Base-by-base conservation (phyloP, 257 asterid genomes). In the Solanum paucissectum region DNA sequence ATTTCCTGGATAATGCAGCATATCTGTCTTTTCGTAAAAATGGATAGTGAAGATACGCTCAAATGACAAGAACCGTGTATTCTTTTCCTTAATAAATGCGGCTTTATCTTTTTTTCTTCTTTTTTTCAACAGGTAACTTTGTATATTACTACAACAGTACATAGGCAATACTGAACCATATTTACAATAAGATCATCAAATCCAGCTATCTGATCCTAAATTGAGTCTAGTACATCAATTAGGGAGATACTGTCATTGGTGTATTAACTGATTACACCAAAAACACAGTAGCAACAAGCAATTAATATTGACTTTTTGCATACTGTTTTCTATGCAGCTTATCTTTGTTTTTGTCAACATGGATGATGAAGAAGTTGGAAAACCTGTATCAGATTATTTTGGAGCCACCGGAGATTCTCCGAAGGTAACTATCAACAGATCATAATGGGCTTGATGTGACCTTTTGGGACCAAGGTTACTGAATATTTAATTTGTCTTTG, bases 351-450 rank as follows among this genome's bases (percentile, higher is more conserved):
- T 92, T 83, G 95, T 96, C 92, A 93, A 94, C 83, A 75, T 91
- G 91, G 99, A 93, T 92, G 91, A 96, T 91, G 98, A 95, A 89
- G 99, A 95, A 82, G 94, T 89, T 34, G 99, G 99, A 89, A 94
- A 88, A 90, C 98, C 99, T 4, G 98, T 97, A 38, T 97, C 99
- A 36, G 96, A 96, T 86, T 96, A 93, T 90, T 96, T 97, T 91
- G 99, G 99, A 82, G 89, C 96, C 86, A 90, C 93, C 7, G 98
- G 95, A 91, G 93, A 94, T 90, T 88, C 93, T 90, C 93, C 98
- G 60, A 93, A 92, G 88, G 99, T 97, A 92, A 88, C 83, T 83
- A 66, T 85, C 87, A 82, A 29, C 86, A 29, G 0, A 49, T 46
- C 25, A 49, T 46, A 29, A 46, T 27, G 86, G 21, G 32, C 42